Conservation (phyloP, 768 basidiomycete species). For the Chiua virens region DNA sequence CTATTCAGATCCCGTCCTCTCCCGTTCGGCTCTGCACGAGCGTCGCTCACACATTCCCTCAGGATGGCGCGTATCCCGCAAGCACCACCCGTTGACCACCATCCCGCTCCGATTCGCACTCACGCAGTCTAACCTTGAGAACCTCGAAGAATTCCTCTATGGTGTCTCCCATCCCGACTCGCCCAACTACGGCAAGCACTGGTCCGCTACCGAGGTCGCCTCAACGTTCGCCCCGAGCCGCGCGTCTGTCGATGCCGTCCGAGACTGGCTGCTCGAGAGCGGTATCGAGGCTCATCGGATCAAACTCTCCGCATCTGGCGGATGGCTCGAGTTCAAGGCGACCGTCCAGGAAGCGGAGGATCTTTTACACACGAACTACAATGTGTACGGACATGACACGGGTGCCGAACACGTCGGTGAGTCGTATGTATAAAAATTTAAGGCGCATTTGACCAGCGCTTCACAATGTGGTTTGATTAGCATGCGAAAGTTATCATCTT, state of each 20-base stretch:
- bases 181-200: constrained; percentile 46
- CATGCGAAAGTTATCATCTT: constrained; percentile 42
- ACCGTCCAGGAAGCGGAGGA: constrained; percentile 44
- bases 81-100: constrained; percentile 29
- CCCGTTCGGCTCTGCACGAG: constrained; percentile 15
- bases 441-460: background rate
- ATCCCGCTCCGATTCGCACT: constrained; percentile 49
- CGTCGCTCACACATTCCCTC: constrained; percentile 36
- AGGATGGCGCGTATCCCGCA: constrained; percentile 37
- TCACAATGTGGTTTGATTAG: constrained; percentile 12
- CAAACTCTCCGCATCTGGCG: constrained; percentile 31
- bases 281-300: constrained; percentile 39
- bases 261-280: constrained; percentile 38
- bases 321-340: constrained; percentile 43
- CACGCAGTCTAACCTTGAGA: constrained; percentile 40
- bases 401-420: constrained; percentile 40
- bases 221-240: constrained; percentile 41
- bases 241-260: constrained; percentile 38
- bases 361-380: constrained; percentile 42
- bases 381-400: constrained; percentile 39
- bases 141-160: constrained; percentile 41
- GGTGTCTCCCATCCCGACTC: constrained; percentile 46
- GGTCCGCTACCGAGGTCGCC: constrained; percentile 39
- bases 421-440: constrained; percentile 1
- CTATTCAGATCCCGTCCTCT: constrained; percentile 4